Evolutionary conservation across 2,329 filamentous ascomycete species (phyloP), one percentile per base, ranked within the genome.

Genomic region (Scytalidium sp.): DNA sequence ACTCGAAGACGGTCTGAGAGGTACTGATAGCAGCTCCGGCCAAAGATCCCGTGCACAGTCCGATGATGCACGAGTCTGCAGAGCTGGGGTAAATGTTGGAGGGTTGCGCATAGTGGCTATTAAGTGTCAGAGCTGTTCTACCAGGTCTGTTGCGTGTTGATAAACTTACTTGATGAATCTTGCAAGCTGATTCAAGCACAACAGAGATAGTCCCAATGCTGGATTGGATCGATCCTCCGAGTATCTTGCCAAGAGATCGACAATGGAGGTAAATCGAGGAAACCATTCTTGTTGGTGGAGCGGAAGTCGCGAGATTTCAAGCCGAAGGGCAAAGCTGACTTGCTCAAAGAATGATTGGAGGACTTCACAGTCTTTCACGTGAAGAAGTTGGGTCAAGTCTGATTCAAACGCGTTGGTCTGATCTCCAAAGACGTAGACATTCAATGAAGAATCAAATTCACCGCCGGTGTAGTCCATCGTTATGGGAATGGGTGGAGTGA

Each of bases 21-120:
- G 50, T 57, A 22, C 56, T 56, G 27, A 64, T 50, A 2, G 60
- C 60, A 3, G 57, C 60, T 15, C 61, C 61, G 17, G 63, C 56
- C 23, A 64, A 41, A 2, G 55, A 46, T 19, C 63, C 63, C 1
- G 58, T 63, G 44, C 62, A 64, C 17, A 64, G 43, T 22, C 63
- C 62, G 19, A 60, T 21, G 2, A 23, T 2, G 27, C 25, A 41
- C n/a, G 10, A 15, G n/a, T 41, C 25, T 3, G 7, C 11, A 21
- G 32, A 17, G 19, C 4, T 11, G 25, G 45, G 45, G 13, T 41
- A 47, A 2, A 39, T n/a, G 20, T 21, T 25, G 2, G 32, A 41
- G 19, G 9, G 11, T n/a, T 46, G 27, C 17, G 19, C 44, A 5
- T 41, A 43, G 17, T 32, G 36, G 3, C 46, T 48, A n/a, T n/a